Base-by-base conservation (phyloP, 139 green algal genomes). In the Picochlorum sp. region DNA sequence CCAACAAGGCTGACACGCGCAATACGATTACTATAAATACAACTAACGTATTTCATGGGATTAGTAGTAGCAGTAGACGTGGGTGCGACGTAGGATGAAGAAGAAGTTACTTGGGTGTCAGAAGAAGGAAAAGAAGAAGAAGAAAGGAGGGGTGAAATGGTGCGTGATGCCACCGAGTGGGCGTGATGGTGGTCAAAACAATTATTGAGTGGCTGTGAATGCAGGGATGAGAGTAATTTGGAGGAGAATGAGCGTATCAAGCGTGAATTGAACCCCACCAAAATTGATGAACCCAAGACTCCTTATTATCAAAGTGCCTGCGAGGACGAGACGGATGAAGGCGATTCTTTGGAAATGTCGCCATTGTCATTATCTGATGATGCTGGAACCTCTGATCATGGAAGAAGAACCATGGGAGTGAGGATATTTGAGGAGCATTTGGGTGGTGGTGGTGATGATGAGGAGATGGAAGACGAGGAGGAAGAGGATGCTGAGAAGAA, bases 201-300 rank as follows among this genome's bases (percentile, higher is more conserved):
- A 20, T 59, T 34, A 38, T 34, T 59, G 31, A 59, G 7, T 18
- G 21, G 14, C 23, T 7, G 16, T 59, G 21, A 7, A 24, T 45
- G 11, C 64, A 77, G 72, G 72, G 72, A 79, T 62, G 72, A 79
- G 45, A 37, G 52, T 31, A 80, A 80, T 55, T 38, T 80, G 41
- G 70, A 79, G 51, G 70, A 78, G 52, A 80, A 80, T 49, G 73
- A 80, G 37, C 21, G 30, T 15, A 75, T 80, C 14, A 79, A 80
- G 23, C 49, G 60, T 50, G 73, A 70, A 31, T 60, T 80, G 1
- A 79, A 78, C 62, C 73, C 73, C 1, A 49, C 26, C 21, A 74
- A 78, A 37, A 78, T 79, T 14, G 51, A 75, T 47, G 73, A 80
- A 49, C 73, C 73, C 30, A 80, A 80, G 64, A 80, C 73, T 54